Base-by-base conservation (phyloP, 352 stramenopile genomes). In the Blastocystis sp. region DNA sequence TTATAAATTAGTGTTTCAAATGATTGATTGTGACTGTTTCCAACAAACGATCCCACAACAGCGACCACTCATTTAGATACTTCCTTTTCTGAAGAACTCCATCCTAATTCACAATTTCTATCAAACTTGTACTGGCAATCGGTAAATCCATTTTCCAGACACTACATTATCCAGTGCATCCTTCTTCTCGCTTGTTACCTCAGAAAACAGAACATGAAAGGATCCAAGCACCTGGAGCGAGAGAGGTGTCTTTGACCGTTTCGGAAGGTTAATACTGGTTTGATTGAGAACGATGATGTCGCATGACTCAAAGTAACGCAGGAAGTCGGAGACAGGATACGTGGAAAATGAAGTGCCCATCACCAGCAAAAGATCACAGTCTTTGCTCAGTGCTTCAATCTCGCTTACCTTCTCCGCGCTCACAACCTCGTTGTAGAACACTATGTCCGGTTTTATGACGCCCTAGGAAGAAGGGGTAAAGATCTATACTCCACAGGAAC, bases 371-470 rank as follows among this genome's bases (percentile, higher is more conserved):
- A 81, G 54, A 64, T 81, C 70, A 9, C 41, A 37, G 16, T 16
- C 18, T 39, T 64, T 18, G 41, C 39, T 39, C 3, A n/a, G 30
- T 81, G 43, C n/a, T 30, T 65, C 39, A 39, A 47, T 64, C 16
- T 3, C 26, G 0, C 5, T 24, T 3, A 41, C 6, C 11, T 16
- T 16, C 24, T 64, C 43, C 18, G 20, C 26, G 39, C 41, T 64
- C n/a, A 81, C 45, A 26, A 9, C 34, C 39, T 81, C 70, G 18
- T 81, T 59, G 55, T 81, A 81, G 39, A 81, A 81, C 24, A 81
- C 47, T n/a, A 81, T 81, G 16, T 81, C 70, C 8, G 70, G 70
- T 39, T 81, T 81, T 7, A 81, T 56, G 20, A 81, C 70, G 43
- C 70, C 64, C 18, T 41, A 53, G 6, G 18, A 41, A 11, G 3